Evolutionary conservation across 1,139 yeast genomes (phyloP), one percentile per base, ranked within the genome.

Genomic region (Kodamaea sp.): DNA sequence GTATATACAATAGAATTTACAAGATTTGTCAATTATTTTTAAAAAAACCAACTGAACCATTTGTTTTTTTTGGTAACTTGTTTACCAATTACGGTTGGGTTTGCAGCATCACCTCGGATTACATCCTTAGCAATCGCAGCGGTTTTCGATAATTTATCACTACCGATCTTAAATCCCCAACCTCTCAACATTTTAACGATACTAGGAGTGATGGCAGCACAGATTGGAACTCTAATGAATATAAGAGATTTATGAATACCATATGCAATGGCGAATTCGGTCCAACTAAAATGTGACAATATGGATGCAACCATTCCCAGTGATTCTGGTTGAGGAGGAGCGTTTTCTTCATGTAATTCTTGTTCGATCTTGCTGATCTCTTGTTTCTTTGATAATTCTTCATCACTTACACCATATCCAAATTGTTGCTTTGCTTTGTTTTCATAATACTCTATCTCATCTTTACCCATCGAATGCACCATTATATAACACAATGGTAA

Each of bases 161-260:
- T 70, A 5, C 92, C 92, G 41, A 88, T 75, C 42, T 83, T 79
- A 64, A 86, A 86, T 1, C 97, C 97, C 89, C 89, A 79, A 24
- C 70, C 62, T 46, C 86, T 77, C 47, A 90, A 71, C 28, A 67
- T 56, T 41, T 63, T 70, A 10, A 88, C 96, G 2, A 88, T 73
- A 5, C 79, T 60, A 2, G 98, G 99, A 0, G 97, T 89, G 12
- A 90, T 76, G 5, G 96, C 96, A 0, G 97, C 97, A 1, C 97
- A 84, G 31, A 89, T 62, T 8, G 99, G 98, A 7, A 92, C 66
- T 48, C 99, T 75, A 32, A 88, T 73, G 49, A 92, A 78, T 8
- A 84, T 75, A 46, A 90, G 71, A 5, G 94, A 79, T 65, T 94
- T 92, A 68, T 92, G 98, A 38, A 92, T 69, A 5, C 96, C 96